phyloP scores from a whole-genome alignment of 1,139 yeast genomes.

The Ashbya aceris region DNA sequence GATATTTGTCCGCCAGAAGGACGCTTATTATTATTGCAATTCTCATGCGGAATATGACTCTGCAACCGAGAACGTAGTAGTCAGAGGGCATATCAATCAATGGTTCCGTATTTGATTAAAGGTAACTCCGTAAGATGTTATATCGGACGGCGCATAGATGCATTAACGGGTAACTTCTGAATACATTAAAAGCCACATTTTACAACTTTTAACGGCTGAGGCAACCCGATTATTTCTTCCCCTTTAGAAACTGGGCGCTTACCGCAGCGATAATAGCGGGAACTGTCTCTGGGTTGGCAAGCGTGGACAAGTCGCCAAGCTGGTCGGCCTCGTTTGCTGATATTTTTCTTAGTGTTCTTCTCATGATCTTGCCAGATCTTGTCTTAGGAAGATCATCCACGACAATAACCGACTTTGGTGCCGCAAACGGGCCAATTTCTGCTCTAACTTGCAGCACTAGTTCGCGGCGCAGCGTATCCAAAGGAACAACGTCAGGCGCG shows the following conservation, averaged over 20 bases:
- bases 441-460: constrained; percentile 82
- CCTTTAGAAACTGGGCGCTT: constrained; percentile 29
- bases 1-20: too few relatives aligned
- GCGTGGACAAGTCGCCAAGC: constrained; percentile 86
- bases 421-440: constrained; percentile 96
- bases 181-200: too few relatives aligned
- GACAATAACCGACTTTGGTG: constrained; percentile 83
- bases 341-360: constrained; percentile 92
- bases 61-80: too few relatives aligned
- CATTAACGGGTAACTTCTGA: too few relatives aligned
- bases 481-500: constrained; percentile 33
- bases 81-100: too few relatives aligned
- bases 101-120: too few relatives aligned
- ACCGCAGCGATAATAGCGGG: constrained; percentile 53
- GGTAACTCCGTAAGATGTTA: too few relatives aligned
- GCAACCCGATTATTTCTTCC: constrained; percentile 13
- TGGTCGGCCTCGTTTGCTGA: constrained; percentile 85
- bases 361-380: constrained; percentile 96
- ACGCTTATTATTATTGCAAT: too few relatives aligned
- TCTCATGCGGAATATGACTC: too few relatives aligned
- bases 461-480: constrained; percentile 60
- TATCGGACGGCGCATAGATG: too few relatives aligned
- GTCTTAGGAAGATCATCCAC: constrained; percentile 95
- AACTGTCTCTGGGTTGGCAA: constrained; percentile 81
- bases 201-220: too few relatives aligned